Percentiles rank a stretch among this genome's conserved stretches.
phyloP scores from a whole-genome alignment of 2,329 filamentous ascomycete species.

The Chrysoporthe cubensis region DNA sequence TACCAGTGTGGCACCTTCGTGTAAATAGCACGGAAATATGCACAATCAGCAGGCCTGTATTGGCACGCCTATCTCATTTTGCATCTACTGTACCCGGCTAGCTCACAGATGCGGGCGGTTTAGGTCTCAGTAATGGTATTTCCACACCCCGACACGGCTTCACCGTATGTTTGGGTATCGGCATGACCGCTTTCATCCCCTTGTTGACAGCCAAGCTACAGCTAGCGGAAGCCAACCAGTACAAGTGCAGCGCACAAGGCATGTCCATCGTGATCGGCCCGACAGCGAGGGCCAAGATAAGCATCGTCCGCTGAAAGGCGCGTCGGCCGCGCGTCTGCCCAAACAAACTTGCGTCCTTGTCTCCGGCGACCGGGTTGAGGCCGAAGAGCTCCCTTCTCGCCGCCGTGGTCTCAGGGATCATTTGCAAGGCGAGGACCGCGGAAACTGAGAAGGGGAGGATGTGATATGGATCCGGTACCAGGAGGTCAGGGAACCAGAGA shows the following conservation, averaged over 20 bases:
- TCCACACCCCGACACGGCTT: constrained; percentile 32
- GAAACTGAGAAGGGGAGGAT: constrained; percentile 50
- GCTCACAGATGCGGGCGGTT: background rate
- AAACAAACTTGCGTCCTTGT: constrained; percentile 7
- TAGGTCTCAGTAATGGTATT: constrained; percentile 25
- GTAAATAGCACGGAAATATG: background rate
- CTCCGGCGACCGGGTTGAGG: constrained; percentile 23
- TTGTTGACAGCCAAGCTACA: constrained; percentile 33
- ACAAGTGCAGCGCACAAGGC: constrained; percentile 48
- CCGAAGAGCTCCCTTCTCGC: constrained; percentile 34
- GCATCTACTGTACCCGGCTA: background rate
- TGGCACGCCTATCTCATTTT: background rate
- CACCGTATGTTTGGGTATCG: constrained; percentile 29
- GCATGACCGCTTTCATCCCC: constrained; percentile 34
- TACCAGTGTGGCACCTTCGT: background rate
- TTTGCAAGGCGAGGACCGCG: constrained; percentile 39
- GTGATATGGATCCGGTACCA: constrained; percentile 54
- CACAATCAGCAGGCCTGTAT: background rate
- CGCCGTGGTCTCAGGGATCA: constrained; percentile 37
- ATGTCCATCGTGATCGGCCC: constrained; percentile 44
- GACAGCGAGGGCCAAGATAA: constrained; percentile 38
- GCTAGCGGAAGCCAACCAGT: constrained; percentile 45
- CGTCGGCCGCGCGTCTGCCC: constrained; percentile 14
- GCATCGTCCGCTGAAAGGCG: constrained; percentile 36
- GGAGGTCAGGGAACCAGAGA: constrained; percentile 61